Evolutionary conservation across 1,139 yeast genomes (phyloP), one percentile per base, ranked within the genome.

Genomic region (Pichia sp.): DNA sequence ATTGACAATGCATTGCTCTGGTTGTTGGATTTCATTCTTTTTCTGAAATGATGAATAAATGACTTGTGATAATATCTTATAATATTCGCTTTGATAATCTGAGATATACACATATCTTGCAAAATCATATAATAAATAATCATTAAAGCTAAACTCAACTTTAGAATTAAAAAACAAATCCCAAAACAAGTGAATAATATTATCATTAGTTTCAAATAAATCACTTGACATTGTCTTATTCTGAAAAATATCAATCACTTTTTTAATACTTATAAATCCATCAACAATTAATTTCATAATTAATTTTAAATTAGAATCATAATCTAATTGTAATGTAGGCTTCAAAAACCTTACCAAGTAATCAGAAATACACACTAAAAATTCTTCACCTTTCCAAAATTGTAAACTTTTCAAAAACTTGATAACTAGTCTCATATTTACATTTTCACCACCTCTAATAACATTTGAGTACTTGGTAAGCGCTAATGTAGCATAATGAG

Each of bases 211-310:
- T 13, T 28, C 35, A 35, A 39, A 41, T 15, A 41, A 24, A 16
- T 30, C 29, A 21, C 31, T 37, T 13, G 25, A 7, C 3, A 31
- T 16, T 2, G 20, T 14, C 15, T 31, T 38, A n/a, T 29, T 21
- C 10, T 33, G 55, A 40, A 51, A 67, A 48, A 44, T 56, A 44
- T 64, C 65, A 6, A 63, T 59, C 3, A 67, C 49, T 5, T 60
- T 51, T 20, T 61, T 57, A 8, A 70, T 40, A 2, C 57, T 49
- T 2, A 67, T 46, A 33, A 70, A 57, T 19, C 64, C 68, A 41
- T 66, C 62, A n/a, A 62, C 46, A 2, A 70, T 50, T 32, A 69
- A 45, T 25, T 41, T 49, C 19, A 53, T 28, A 6, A 59, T 37
- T 14, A 58, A 46, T 25, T 48, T 56, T 29, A 57, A 37, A 40